Evolutionary conservation across 139 green algal species (phyloP), one percentile per base, ranked within the genome.

Genomic region (Eudorina sp.): DNA sequence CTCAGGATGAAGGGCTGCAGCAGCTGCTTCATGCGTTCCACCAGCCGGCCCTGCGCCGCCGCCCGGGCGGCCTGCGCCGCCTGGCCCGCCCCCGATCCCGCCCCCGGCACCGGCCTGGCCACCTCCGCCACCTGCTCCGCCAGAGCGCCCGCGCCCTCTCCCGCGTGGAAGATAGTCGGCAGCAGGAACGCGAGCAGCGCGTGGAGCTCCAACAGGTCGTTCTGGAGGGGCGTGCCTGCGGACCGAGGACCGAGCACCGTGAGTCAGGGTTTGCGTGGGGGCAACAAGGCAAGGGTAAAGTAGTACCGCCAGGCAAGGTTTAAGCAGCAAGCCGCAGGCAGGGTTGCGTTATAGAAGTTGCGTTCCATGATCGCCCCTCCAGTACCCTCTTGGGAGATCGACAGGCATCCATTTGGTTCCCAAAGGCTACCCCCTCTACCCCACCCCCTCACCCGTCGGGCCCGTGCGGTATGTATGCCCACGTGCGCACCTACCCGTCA

Each of bases 1-100:
- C 96, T 92, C 89, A 99, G 95, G 85, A 99, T 95, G 90, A 99
- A 98, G 62, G 97, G 96, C 36, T 90, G 93, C 89, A 99, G 93
- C 85, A 99, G 89, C 23, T 66, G 23, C 84, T 96, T 96, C 94
- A 99, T 97, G 88, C 95, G 93, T 46, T 95, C 89, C n/a, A 94
- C 94, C 51, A 96, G 92, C 68, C 88, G 66, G 0, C 51, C 80
- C 69, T 91, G 80, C 41, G 60, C 64, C 78, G 27, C 43, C 78
- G n/a, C 51, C 4, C 29, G 14, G 73, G 73, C 43, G 1, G n/a
- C 46, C 40, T 87, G 16, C 3, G 43, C 45, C 36, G 68, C 53
- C 16, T 19, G n/a, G 60, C 80, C 43, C 1, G 70, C 70, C 40
- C 66, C 66, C 66, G 66, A 75, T 31, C 66, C 66, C 38, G 66